These are phyloP conservation scores for Verticillium dahliae DNA, from an alignment of 2,329 filamentous ascomycete genomes.

Conservation along the genomic window DNA sequence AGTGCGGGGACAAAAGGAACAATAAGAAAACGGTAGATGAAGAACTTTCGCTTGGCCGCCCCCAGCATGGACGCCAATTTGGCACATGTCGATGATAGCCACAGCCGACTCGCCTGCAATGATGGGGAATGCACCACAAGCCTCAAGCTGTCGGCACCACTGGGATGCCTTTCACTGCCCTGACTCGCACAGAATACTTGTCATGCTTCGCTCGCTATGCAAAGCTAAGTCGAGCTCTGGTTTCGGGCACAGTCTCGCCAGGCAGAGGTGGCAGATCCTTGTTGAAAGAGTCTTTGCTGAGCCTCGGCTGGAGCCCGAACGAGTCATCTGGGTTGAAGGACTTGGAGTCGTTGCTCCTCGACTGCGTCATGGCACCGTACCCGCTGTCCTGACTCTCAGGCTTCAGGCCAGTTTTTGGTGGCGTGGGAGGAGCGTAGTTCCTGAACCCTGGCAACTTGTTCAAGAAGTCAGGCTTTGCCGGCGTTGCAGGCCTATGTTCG, in stretches of 20 bases:
- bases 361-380: slow-evolving; percentile 27
- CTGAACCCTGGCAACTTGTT: slow-evolving; percentile 15
- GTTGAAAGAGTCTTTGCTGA: slow-evolving; percentile 52
- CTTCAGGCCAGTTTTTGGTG: slow-evolving; percentile 36
- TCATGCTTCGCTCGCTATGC: slow-evolving; percentile 15
- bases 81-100: background rate
- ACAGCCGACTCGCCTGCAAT: background rate
- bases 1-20: slow-evolving; percentile 5
- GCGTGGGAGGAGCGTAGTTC: slow-evolving; percentile 35
- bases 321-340: slow-evolving; percentile 14
- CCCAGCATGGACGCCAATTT: background rate
- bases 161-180: background rate
- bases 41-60: slow-evolving; percentile 1
- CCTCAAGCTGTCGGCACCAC: background rate
- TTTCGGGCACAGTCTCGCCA: slow-evolving; percentile 11
- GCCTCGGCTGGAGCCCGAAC: slow-evolving; percentile 23
- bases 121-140: background rate
- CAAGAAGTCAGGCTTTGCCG: slow-evolving; percentile 29
- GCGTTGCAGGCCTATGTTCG: slow-evolving; percentile 30
- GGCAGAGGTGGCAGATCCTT: slow-evolving; percentile 56
- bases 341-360: slow-evolving; percentile 14
- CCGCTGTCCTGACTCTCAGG: slow-evolving; percentile 42
- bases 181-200: background rate
- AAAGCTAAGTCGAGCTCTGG: slow-evolving; percentile 4
- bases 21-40: slow-evolving; percentile 6